Conservation (phyloP, 352 stramenopile genomes). For the Pythium volutum region DNA sequence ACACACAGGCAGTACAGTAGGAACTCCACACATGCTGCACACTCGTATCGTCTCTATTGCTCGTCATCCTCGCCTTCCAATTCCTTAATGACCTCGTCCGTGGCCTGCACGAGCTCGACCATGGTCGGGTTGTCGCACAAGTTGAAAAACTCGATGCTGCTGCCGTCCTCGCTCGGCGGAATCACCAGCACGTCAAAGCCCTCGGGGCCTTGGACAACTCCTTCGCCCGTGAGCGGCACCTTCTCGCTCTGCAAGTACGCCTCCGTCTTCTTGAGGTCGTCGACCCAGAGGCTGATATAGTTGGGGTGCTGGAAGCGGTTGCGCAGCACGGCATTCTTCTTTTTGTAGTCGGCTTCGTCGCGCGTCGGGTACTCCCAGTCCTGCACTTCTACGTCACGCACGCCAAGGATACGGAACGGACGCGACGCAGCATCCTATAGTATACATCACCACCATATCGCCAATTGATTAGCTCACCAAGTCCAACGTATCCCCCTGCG, state of each 20-base stretch:
- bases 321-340: constrained; percentile 52
- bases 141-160: constrained; percentile 81
- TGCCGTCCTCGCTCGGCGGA: constrained; percentile 48
- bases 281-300: constrained; percentile 84
- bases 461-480: neutral
- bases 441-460: constrained; percentile 35
- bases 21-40: neutral
- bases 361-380: constrained; percentile 78
- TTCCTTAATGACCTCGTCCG: constrained; percentile 72
- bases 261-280: constrained; percentile 66
- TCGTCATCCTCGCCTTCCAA: constrained; percentile 45
- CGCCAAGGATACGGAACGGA: constrained; percentile 76
- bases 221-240: constrained; percentile 53
- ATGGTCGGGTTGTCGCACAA: constrained; percentile 75
- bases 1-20: neutral
- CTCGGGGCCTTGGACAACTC: constrained; percentile 55
- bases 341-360: constrained; percentile 61
- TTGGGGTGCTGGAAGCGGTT: constrained; percentile 79
- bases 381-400: constrained; percentile 74
- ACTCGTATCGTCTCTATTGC: constrained; percentile 12
- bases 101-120: constrained; percentile 82
- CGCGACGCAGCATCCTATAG: constrained; percentile 39
- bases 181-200: constrained; percentile 70
- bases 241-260: constrained; percentile 63
- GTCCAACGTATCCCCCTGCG: neutral